Evolutionary conservation across 345 rosid genomes (phyloP).

Genomic region (Luvunga scandens): DNA sequence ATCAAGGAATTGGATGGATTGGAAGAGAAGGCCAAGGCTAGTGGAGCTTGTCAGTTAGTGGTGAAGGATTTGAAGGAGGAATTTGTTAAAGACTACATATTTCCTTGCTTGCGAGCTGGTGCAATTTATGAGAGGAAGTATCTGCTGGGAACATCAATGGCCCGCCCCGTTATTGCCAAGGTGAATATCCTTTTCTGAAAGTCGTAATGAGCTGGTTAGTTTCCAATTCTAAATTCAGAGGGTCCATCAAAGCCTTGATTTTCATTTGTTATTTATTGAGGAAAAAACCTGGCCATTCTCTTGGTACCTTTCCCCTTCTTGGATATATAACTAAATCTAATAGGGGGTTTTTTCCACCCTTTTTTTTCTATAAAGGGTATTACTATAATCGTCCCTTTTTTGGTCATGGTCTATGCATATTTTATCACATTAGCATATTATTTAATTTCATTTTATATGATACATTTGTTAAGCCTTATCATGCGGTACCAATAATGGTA

Average conservation of each 20-base stretch:
- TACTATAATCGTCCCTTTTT: too few relatives aligned
- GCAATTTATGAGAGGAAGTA: constrained; percentile 90
- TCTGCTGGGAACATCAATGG: constrained; percentile 97
- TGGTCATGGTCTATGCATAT: background rate
- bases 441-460: background rate
- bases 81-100: constrained; percentile 83
- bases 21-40: constrained; percentile 90
- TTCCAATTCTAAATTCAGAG: constrained; percentile 10
- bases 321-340: background rate
- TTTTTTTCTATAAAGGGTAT: background rate
- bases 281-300: background rate
- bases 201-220: background rate
- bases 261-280: background rate
- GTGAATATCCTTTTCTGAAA: constrained; percentile 28
- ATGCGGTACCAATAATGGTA: constrained; percentile 22
- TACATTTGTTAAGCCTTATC: background rate
- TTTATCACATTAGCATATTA: background rate
- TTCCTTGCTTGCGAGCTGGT: constrained; percentile 93
- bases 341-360: background rate
- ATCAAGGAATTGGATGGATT: constrained; percentile 82
- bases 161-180: constrained; percentile 98
- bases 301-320: background rate
- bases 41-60: constrained; percentile 92
- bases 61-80: constrained; percentile 91
- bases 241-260: background rate